Base-by-base conservation (phyloP, 257 asterid genomes). In the Orobanche coerulescens region DNA sequence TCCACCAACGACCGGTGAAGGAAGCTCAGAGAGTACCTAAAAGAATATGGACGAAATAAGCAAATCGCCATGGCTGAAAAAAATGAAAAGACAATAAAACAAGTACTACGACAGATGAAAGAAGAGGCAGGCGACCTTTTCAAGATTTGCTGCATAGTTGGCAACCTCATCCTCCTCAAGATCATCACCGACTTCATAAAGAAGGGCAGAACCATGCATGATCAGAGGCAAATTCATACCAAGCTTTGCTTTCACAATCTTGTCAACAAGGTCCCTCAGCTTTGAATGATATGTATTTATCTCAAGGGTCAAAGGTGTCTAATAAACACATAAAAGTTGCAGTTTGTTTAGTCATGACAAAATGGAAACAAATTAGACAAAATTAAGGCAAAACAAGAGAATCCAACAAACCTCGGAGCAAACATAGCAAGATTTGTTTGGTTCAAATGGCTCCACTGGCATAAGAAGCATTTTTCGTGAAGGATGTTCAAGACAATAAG, bases 381-480 rank as follows among this genome's bases (percentile, higher is more conserved):
- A 19, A 2, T 47, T 39, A 11, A 46, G 49, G 55, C 36, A 52
- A 60, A 33, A 36, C 61, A 25, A 52, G 70, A 57, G 14, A 46
- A 13, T 12, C 56, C 62, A 25, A 62, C 81, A 51, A 65, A 93
- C 99, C 95, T 93, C 95, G 3, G 97, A 86, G 76, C 99, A 93
- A 65, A 93, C 95, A 53, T 93, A 93, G 76, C 99, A 93, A 5
- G 84, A 80, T 62, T 82, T 81, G 66, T 86, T 93, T 51, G 96
- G 90, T 74, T 86, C 97, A 79, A 89, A 93, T 28, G 99, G 99
- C 70, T 83, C 90, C 15, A 89, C 84, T 4, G 99, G 97, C 99
- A 93, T 89, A 57, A 93, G 91, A 65, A 93, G 86, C 90, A 89
- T 77, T 73, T 89, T 93, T 74, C 68, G 87, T n/a, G 95, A 64